These are phyloP conservation scores for Dentipellis fragilis DNA, from an alignment of 768 basidiomycete genomes.

Conservation along the genomic window DNA sequence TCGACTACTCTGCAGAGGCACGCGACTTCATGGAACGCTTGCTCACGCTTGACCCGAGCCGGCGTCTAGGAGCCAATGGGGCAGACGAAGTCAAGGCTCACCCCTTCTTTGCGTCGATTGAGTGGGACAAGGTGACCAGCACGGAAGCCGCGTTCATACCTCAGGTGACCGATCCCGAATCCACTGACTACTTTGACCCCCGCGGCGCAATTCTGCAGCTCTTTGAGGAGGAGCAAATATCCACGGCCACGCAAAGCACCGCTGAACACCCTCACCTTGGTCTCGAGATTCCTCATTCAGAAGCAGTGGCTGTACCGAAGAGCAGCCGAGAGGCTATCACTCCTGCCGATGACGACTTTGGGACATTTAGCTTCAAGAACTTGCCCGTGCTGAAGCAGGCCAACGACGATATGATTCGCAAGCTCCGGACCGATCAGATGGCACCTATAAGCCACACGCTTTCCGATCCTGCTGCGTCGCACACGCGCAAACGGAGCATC, in stretches of 20 bases:
- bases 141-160: constrained; percentile 93
- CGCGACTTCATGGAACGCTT: constrained; percentile 85
- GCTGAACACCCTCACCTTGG: constrained; percentile 33
- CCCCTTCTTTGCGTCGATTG: constrained; percentile 81
- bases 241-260: constrained; percentile 38
- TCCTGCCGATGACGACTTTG: constrained; percentile 82
- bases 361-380: constrained; percentile 98
- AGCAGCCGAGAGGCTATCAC: constrained; percentile 29
- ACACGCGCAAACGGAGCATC: constrained; percentile 68
- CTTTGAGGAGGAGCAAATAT: constrained; percentile 82
- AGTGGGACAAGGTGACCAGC: constrained; percentile 87
- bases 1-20: constrained; percentile 78
- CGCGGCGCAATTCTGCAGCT: constrained; percentile 85
- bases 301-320: constrained; percentile 13
- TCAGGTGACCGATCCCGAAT: constrained; percentile 89
- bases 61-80: constrained; percentile 77
- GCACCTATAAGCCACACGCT: constrained; percentile 66
- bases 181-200: constrained; percentile 99
- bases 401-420: constrained; percentile 96
- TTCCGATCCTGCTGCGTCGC: constrained; percentile 48
- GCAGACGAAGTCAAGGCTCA: constrained; percentile 91
- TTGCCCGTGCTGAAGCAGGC: constrained; percentile 92
- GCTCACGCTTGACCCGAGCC: constrained; percentile 68
- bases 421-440: constrained; percentile 87
- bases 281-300: constrained; percentile 16